These are phyloP conservation scores for Ceratocystis colombiana DNA, from an alignment of 2,329 filamentous ascomycete species.

Conservation along the genomic window DNA sequence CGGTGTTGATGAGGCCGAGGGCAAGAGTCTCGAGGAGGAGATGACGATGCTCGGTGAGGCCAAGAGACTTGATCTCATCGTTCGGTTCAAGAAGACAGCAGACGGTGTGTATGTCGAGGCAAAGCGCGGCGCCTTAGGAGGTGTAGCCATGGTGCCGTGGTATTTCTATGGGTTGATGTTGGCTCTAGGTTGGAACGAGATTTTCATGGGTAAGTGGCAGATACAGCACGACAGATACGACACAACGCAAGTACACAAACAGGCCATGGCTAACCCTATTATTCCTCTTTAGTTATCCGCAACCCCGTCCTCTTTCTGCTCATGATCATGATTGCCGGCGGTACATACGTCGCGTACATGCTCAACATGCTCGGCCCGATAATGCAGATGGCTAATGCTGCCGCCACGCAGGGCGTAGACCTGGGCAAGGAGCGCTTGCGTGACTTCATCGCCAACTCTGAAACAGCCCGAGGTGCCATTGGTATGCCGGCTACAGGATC, in stretches of 20 bases:
- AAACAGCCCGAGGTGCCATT: constrained; percentile 73
- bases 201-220: constrained; percentile 65
- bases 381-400: constrained; percentile 87
- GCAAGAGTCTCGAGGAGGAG: constrained; percentile 89
- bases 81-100: constrained; percentile 95
- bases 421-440: constrained; percentile 86
- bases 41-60: constrained; percentile 87
- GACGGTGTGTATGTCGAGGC: constrained; percentile 97
- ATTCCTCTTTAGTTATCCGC: constrained; percentile 57
- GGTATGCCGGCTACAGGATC: constrained; percentile 50
- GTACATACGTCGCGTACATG: constrained; percentile 79
- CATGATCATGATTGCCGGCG: constrained; percentile 63
- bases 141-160: constrained; percentile 82
- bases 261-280: constrained; percentile 1
- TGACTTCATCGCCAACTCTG: constrained; percentile 80
- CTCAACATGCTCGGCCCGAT: constrained; percentile 95
- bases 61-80: constrained; percentile 82
- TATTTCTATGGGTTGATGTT: constrained; percentile 90
- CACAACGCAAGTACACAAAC: neutral
- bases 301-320: constrained; percentile 91
- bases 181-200: constrained; percentile 97
- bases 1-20: constrained; percentile 87
- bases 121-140: constrained; percentile 91
- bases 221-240: neutral
- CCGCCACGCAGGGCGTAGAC: constrained; percentile 72